These are phyloP conservation scores for Coemansia sp. DNA, from an alignment of 371 early-diverging fungal genomes.

Conservation along the genomic window DNA sequence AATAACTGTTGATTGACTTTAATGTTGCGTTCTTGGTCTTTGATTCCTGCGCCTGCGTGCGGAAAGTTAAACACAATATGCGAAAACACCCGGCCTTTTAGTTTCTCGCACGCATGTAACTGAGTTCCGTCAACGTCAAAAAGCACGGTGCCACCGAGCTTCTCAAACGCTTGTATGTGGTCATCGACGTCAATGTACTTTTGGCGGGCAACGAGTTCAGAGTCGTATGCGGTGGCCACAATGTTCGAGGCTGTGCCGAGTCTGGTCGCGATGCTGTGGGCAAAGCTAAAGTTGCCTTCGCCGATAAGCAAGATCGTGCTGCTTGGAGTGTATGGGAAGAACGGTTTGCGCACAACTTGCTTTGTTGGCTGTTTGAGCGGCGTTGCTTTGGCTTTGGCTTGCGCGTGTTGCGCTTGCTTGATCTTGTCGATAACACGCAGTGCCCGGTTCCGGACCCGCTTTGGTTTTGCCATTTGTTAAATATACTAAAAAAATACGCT, in stretches of 20 bases:
- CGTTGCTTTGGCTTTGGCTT: conserved; percentile 7
- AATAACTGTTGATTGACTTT: conserved; percentile 77
- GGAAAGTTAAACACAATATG: conserved; percentile 96
- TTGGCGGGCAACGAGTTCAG: conserved; percentile 59
- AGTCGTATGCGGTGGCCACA: conserved; percentile 78
- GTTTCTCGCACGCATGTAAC: conserved; percentile 57
- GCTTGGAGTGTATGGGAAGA: conserved; percentile 51
- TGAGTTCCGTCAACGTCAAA: conserved; percentile 82
- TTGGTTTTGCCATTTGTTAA: conserved; percentile 26
- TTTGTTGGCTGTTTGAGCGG: conserved; percentile 4
- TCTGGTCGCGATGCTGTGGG: conserved; percentile 62
- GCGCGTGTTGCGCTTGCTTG: conserved; percentile 3
- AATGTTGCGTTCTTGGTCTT: conserved; percentile 88
- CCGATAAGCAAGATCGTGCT: conserved; percentile 68
- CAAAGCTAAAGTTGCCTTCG: conserved; percentile 89
- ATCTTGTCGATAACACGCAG: conserved; percentile 4
- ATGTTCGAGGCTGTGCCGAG: conserved; percentile 59
- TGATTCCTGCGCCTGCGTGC: conserved; percentile 90
- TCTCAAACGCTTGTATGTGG: conserved; percentile 61
- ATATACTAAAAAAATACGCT: neutral
- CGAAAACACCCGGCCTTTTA: conserved; percentile 63
- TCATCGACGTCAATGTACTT: conserved; percentile 67
- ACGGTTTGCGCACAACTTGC: neutral
- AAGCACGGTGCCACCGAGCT: conserved; percentile 65
- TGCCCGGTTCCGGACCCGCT: conserved; percentile 4